Base-by-base conservation (phyloP, 1,284 basidiomycete species). In the Fomitopsis pinicola region DNA sequence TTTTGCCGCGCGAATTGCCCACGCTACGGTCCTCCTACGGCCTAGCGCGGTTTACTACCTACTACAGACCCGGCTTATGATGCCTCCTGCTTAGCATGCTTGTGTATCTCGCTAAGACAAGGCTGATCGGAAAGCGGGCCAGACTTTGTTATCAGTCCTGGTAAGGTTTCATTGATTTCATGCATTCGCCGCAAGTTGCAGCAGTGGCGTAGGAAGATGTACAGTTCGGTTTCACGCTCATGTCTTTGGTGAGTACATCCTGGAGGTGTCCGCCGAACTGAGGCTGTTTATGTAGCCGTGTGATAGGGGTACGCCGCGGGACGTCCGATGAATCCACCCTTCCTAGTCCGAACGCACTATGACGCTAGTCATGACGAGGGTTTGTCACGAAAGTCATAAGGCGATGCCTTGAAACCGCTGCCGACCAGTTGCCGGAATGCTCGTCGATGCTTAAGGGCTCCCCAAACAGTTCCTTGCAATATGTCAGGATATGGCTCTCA, bases 21-120 rank as follows among this genome's bases (percentile, higher is more conserved):
- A 40, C 38, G 38, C 38, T 40, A 61, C 61, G 62, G 62, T 62
- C 62, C 62, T 62, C 63, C 50, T 15, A 42, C 42, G 42, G 42
- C n/a, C 45, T n/a, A 42, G 30, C 57, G 28, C 48, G 44, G 45
- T 35, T 30, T 30, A 2, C 30, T 40, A 38, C 53, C 38, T 10
- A 19, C 38, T 22, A 56, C 55, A 28, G 15, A 5, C 15, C 36
- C 17, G 9, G 19, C 19, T 26, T 10, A 30, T 50, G n/a, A 22
- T 48, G 22, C n/a, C 52, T 35, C 53, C 15, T 22, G 9, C 53
- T 55, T 55, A 36, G 33, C 30, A 4, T 38, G 22, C 35, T 45
- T 45, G 42, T 45, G 7, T 22, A 45, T 45, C 22, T 45, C 3
- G 42, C 42, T 42, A 42, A 42, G n/a, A 19, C 14, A 42, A 17